phyloP scores from a whole-genome alignment of 2,329 filamentous ascomycete genomes.

The Aspergillus carbonarius region DNA sequence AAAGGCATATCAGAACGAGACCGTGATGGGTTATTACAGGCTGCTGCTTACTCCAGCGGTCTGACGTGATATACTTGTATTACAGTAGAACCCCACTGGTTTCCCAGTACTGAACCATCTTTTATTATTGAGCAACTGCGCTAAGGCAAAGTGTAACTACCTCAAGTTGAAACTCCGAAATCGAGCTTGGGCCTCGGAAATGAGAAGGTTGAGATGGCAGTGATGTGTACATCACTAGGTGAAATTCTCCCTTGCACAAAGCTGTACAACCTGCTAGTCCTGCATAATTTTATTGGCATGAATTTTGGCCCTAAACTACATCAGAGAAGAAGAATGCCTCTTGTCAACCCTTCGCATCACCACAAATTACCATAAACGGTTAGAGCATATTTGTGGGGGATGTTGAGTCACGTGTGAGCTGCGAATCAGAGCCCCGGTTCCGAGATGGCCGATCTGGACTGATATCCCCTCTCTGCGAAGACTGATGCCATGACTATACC shows the following conservation, averaged over 20 bases:
- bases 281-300: not conserved
- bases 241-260: not conserved
- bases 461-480: not conserved
- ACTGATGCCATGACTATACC: not conserved
- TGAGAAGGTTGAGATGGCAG: not conserved
- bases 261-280: not conserved
- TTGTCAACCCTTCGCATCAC: not conserved
- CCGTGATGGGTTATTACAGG: not conserved
- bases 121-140: not conserved
- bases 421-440: constrained; percentile 6
- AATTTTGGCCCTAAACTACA: not conserved
- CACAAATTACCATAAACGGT: constrained; percentile 7
- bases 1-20: not conserved
- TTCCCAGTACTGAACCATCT: not conserved
- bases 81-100: not conserved
- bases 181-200: not conserved
- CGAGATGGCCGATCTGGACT: constrained; percentile 6
- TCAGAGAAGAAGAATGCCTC: not conserved
- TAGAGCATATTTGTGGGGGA: constrained; percentile 5
- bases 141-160: not conserved
- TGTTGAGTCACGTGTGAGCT: constrained; percentile 2
- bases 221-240: not conserved
- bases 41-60: not conserved
- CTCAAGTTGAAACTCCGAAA: not conserved
- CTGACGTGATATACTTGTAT: not conserved